Base-by-base conservation (phyloP, 129 eudicot species). In the Mikania micrantha region DNA sequence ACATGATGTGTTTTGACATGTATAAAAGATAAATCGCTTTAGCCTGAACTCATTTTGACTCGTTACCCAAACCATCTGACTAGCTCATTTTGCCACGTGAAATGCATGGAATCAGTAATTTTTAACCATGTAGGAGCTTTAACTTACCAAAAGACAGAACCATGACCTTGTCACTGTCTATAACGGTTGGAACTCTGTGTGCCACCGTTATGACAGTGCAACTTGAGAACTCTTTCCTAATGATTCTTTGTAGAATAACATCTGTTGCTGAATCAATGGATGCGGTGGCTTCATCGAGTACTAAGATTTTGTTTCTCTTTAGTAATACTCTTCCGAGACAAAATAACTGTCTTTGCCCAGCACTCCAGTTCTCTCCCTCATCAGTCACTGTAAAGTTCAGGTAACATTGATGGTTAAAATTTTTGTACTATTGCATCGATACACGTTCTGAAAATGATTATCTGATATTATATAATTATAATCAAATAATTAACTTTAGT, bases 211-310 rank as follows among this genome's bases (percentile, higher is more conserved):
- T 64, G 0, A 91, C 89, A 0, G 97, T 91, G 73, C 95, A 87
- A 10, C 61, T 34, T 0, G 83, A 65, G 44, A 85, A 87, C 48
- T 91, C 90, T 62, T 83, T 73, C 17, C 90, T 80, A 5, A 91
- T 87, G 10, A 85, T 87, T 32, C 27, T 83, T 61, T 91, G 95
- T 22, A 91, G 27, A 64, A 85, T 78, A 24, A 81, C 77, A 67
- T 91, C 88, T 0, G 97, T 91, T 10, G 84, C 58, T 3, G 92
- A 83, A 79, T 91, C 97, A 2, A 91, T 82, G 3, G 97, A 91
- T 17, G 95, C 97, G 0, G 97, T 91, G n/a, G 97, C 97, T 75
- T 91, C 97, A 78, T 91, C 97, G 0, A 91, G 83, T 19, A 91
- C 87, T 28, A 87, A 61, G 16, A 87, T 79, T 75, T 62, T 83